Base-by-base conservation (phyloP, 2,329 filamentous ascomycete species). In the Penicillium sumatraense region DNA sequence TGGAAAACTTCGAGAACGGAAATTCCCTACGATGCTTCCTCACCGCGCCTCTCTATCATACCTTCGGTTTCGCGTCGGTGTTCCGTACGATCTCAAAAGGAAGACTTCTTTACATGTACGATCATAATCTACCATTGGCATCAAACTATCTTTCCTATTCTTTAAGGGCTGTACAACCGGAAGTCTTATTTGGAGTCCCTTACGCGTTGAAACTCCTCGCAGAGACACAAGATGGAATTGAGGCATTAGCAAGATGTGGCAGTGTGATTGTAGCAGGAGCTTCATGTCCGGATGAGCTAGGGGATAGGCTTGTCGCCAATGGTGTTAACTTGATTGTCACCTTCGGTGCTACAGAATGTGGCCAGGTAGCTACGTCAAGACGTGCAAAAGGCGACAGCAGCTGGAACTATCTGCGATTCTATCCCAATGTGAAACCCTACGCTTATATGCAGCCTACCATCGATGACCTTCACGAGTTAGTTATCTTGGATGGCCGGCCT, bases 151-250 rank as follows among this genome's bases (percentile, higher is more conserved):
- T 86, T 2, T 68, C 81, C 2, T 65, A 71, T 6, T 8, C 65
- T 76, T 53, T 58, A 76, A 18, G 13, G 14, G 29, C 7, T n/a
- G 14, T 42, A 16, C 21, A n/a, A n/a, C 76, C 79, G 0, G 78
- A 87, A 49, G 80, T 82, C n/a, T 81, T 89, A 35, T 81, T 86
- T 52, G 80, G 78, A 5, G 86, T 89, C 0, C 86, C 87, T 0
- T 89, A 88, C 60, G 81, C 83, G 0, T 69, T 89, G n/a, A 88
- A 89, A 62, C 71, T 89, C 0, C 74, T 89, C 1, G 80, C 81
- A 1, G 87, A 89, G 64, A 79, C 79, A 0, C 72, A 81, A 0
- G 77, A 80, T n/a, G 86, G 86, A 0, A 77, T 86, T n/a, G 64
- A 72, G 0, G 72, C 72, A 2, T 68, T 87, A 11, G 68, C 68